These are phyloP conservation scores for Teratosphaeria nubilosa DNA, from an alignment of 2,329 filamentous ascomycete species.

Conservation along the genomic window DNA sequence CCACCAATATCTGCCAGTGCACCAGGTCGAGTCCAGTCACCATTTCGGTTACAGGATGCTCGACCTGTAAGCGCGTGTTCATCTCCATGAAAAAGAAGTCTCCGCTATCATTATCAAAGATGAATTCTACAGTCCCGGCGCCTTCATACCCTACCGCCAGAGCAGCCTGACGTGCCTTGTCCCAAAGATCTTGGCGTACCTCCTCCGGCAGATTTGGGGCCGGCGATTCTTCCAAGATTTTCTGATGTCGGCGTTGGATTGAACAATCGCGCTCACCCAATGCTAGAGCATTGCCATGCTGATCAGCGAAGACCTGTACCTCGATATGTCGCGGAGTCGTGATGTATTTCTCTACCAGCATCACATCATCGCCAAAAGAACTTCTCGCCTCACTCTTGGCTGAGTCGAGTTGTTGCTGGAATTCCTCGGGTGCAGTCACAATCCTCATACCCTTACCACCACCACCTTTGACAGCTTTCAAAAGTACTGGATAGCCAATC, in stretches of 20 bases:
- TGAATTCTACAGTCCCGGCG: conserved; percentile 58
- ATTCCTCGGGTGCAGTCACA: conserved; percentile 47
- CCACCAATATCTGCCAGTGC: conserved; percentile 88
- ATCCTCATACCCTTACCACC: conserved; percentile 63
- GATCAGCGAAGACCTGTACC: conserved; percentile 57
- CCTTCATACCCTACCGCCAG: conserved; percentile 56
- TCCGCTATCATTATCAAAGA: conserved; percentile 57
- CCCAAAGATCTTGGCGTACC: conserved; percentile 55
- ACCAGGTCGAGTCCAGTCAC: conserved; percentile 71
- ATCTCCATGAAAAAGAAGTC: conserved; percentile 65
- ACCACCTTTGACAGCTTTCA: conserved; percentile 56
- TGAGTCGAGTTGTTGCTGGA: conserved; percentile 50
- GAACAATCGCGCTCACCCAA: conserved; percentile 57
- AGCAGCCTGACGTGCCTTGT: conserved; percentile 53
- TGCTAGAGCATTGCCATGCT: conserved; percentile 54
- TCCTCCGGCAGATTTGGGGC: conserved; percentile 51
- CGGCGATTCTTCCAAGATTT: conserved; percentile 56
- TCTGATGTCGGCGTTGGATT: conserved; percentile 56
- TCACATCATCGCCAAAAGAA: conserved; percentile 57
- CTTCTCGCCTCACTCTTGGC: conserved; percentile 55
- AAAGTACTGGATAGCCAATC: conserved; percentile 54
- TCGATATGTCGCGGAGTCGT: conserved; percentile 57
- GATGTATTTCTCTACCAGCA: conserved; percentile 59
- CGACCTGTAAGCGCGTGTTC: conserved; percentile 81
- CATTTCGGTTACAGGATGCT: conserved; percentile 87